These are phyloP conservation scores for Sclerotinia spermophila DNA, from an alignment of 2,329 filamentous ascomycete species.

Conservation along the genomic window DNA sequence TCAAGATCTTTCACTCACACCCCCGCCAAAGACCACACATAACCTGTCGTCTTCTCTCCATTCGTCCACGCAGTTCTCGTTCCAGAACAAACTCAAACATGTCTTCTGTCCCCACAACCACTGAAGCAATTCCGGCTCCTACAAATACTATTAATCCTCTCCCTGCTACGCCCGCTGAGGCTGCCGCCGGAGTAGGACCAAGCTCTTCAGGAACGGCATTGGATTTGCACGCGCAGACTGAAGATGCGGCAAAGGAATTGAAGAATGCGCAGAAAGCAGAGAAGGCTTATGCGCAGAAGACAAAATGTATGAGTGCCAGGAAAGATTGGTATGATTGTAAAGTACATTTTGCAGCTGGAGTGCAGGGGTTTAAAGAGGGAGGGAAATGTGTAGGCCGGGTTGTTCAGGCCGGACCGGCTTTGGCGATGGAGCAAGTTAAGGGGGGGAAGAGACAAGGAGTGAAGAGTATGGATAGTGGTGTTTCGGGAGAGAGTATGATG, in stretches of 20 bases:
- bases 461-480: background rate
- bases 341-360: conserved; percentile 3
- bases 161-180: conserved; percentile 6
- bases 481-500: background rate
- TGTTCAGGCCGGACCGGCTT: conserved; percentile 1
- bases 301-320: conserved; percentile 7
- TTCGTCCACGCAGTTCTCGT: background rate
- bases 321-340: conserved; percentile 12
- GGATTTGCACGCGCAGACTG: conserved; percentile 4
- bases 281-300: conserved; percentile 1
- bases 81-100: conserved; percentile 10
- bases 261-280: background rate
- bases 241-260: background rate
- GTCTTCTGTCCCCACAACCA: background rate
- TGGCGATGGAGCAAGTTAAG: conserved; percentile 7
- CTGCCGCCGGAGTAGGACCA: background rate
- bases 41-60: conserved; percentile 9
- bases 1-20: conserved; percentile 16
- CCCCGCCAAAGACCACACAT: conserved; percentile 13
- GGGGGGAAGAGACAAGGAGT: background rate
- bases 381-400: conserved; percentile 12
- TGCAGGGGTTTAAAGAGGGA: conserved; percentile 7
- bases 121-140: background rate
- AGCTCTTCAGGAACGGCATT: background rate
- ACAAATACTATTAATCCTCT: conserved; percentile 18